Base-by-base conservation (phyloP, 2,329 filamentous ascomycete species). In the Onygenales sp. region DNA sequence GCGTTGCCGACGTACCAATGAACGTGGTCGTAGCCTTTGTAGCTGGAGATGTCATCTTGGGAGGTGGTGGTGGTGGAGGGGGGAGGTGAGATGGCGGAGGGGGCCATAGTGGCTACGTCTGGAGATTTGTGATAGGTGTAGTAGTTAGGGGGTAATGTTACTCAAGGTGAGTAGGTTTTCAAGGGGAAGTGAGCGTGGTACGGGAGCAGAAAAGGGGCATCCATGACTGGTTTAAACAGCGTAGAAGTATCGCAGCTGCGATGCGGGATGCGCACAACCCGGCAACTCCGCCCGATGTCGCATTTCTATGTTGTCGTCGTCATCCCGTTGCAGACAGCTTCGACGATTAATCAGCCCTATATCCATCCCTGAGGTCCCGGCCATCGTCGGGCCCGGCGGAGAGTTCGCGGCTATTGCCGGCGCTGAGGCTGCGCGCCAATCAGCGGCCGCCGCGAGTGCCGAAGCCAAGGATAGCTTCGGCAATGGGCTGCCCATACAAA, bases 1-100 rank as follows among this genome's bases (percentile, higher is more conserved):
- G 92, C 91, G 68, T 97, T 97, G 67, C 91, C 90, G 33, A 96
- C 92, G 76, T 89, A 95, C 91, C 91, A 96, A 61, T 89, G 91
- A 54, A 95, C 82, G 71, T 95, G 88, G 72, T 95, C 89, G 69
- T 95, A 96, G 66, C 89, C 90, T 57, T 82, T 81, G 75, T 95
- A 73, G 57, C 66, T 69, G 49, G 65, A 63, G 13, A 72, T 56
- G 17, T 62, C 61, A 43, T 60, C 62, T 10, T 55, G 48, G 11
- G 49, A 51, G 5, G 54, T 46, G 5, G 55, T 50, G 7, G 58
- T 56, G n/a, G 61, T 54, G 27, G 65, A 63, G 48, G 66, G 62
- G 60, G 52, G 67, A 63, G 17, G 68, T 60, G 68, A 69, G 66
- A 50, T 57, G 56, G 58, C 52, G 51, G 42, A 47, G 8, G 51